Conservation (phyloP, 1,284 basidiomycete genomes). For the Marasmius tenuissimus region DNA sequence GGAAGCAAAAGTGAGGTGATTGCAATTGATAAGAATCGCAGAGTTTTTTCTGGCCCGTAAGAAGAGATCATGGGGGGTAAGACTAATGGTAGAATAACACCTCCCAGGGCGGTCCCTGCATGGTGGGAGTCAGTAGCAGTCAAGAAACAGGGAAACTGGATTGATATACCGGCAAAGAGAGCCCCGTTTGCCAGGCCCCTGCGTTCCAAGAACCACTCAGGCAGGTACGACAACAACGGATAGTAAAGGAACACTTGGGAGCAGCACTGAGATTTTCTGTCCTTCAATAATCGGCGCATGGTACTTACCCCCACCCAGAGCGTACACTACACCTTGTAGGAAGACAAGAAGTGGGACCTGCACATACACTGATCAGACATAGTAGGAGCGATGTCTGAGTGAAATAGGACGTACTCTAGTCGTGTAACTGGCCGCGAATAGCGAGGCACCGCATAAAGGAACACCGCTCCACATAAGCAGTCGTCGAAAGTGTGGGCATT, state of each 20-base stretch:
- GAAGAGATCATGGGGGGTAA: conserved; percentile 28
- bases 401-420: conserved; percentile 20
- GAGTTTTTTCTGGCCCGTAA: conserved; percentile 25
- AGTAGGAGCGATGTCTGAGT: neutral
- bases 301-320: conserved; percentile 33
- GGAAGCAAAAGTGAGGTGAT: conserved; percentile 23
- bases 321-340: conserved; percentile 39
- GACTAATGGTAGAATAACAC: conserved; percentile 34
- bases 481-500: conserved; percentile 29
- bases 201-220: conserved; percentile 42
- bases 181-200: conserved; percentile 43
- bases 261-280: neutral
- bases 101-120: conserved; percentile 33
- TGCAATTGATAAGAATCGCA: conserved; percentile 28
- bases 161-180: conserved; percentile 36
- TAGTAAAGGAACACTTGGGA: conserved; percentile 33
- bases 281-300: neutral
- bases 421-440: conserved; percentile 36
- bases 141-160: neutral
- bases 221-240: conserved; percentile 36
- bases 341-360: conserved; percentile 23
- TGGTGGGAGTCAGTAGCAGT: neutral
- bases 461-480: conserved; percentile 30
- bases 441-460: conserved; percentile 25
- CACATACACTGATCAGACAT: too few species aligned